phyloP scores from a whole-genome alignment of 768 basidiomycete species.

The Leccinum longicurvipes region DNA sequence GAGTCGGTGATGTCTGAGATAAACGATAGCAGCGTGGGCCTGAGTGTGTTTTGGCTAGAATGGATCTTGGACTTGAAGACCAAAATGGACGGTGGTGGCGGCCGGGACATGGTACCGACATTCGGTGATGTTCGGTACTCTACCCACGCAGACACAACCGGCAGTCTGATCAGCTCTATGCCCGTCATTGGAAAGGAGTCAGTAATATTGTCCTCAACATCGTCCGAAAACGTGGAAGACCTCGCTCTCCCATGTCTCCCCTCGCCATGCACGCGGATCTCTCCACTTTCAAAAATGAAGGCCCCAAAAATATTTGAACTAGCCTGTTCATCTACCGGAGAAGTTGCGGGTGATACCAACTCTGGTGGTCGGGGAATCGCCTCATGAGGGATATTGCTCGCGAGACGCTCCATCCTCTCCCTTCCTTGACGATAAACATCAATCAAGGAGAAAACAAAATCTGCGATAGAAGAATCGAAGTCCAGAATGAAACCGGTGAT shows the following conservation, averaged over 20 bases:
- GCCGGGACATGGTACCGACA: conserved; percentile 35
- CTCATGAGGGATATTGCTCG: conserved; percentile 50
- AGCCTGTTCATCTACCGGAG: conserved; percentile 27
- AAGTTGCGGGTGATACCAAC: background rate
- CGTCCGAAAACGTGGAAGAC: conserved; percentile 38
- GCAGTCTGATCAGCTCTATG: conserved; percentile 68
- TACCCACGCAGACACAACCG: conserved; percentile 76
- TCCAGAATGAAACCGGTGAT: conserved; percentile 86
- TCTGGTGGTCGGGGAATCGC: conserved; percentile 3
- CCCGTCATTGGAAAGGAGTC: conserved; percentile 46
- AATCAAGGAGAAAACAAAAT: conserved; percentile 74
- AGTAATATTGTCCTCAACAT: conserved; percentile 52
- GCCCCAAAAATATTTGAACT: conserved; percentile 63
- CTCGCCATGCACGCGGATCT: conserved; percentile 68
- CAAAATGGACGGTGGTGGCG: conserved; percentile 53
- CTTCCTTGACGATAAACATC: conserved; percentile 84
- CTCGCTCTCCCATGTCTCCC: conserved; percentile 39
- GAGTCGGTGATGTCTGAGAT: conserved; percentile 69
- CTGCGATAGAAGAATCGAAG: conserved; percentile 75
- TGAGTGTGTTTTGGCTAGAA: conserved; percentile 80
- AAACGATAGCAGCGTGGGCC: conserved; percentile 83
- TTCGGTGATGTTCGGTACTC: conserved; percentile 67
- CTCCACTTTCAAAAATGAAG: conserved; percentile 80
- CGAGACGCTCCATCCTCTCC: conserved; percentile 67
- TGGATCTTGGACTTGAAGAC: conserved; percentile 88